Evolutionary conservation across 139 green algal genomes (phyloP), one percentile per base, ranked within the genome.

Genomic region (Eudorina sp.): DNA sequence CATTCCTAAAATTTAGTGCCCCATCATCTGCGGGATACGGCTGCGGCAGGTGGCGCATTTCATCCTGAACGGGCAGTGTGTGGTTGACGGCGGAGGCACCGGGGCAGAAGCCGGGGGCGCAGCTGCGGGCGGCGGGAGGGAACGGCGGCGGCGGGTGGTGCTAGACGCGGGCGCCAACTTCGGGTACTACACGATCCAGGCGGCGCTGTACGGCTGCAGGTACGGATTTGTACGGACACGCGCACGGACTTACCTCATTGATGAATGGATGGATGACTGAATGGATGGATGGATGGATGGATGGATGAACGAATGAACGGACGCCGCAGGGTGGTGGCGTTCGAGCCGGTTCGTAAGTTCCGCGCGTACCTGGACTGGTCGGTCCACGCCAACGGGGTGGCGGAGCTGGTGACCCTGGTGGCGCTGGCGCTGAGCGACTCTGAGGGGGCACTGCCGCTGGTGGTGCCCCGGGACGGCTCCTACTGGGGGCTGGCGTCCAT

Each of bases 121-220:
- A 68, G 55, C 8, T 34, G 55, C 51, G 18, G 40, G 34, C 29
- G 87, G 62, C 11, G 51, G 79, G 13, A 41, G 40, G 70, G 68
- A 21, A 16, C n/a, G 21, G 27, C 46, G 83, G 14, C 51, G 64
- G 36, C 45, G 53, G 11, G 4, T 97, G 43, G 92, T 98, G 40
- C 23, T 96, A 38, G 96, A 98, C 77, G 93, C 97, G 7, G 96
- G 96, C 1, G 93, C 85, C 36, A 96, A 95, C 84, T 97, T 98
- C 92, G 96, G 96, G 4, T 97, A 94, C 85, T 98, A 96, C 87
- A 88, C 90, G 0, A 48, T 98, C 3, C 86, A 96, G 41, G 90
- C 94, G 2, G 96, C 92, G 2, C 66, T 76, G 38, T 76, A 95
- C 78, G 95, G 95, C 23, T 98, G 95, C 92, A 92, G 90, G 92